Base-by-base conservation (phyloP, 225 moss, liverwort and hornwort genomes). In the Marchantia paleacea region DNA sequence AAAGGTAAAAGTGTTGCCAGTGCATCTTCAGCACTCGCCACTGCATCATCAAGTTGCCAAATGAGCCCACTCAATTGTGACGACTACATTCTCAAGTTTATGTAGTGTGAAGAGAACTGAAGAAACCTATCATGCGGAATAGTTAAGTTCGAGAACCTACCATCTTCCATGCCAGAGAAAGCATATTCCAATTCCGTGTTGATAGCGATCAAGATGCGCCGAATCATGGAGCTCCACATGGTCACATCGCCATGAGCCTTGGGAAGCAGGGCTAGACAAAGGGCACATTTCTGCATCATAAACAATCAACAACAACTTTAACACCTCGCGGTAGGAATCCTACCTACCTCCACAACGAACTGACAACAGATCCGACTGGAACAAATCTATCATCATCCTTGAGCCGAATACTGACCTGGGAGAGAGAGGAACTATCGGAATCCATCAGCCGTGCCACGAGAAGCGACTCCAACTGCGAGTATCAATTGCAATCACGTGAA, bases 81-180 rank as follows among this genome's bases (percentile, higher is more conserved):
- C 5, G 55, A 50, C 15, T 0, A 14, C 19, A 48, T 29, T 51
- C n/a, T 10, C 3, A 54, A 19, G 53, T 15, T 68, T 16, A 6
- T 67, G 29, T 30, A 39, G 1, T 12, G 8, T 60, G 1, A 62
- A 62, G 22, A 62, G 24, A 24, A 50, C 57, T 55, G 29, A 75
- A 65, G 6, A 64, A 51, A 9, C 12, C 8, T 10, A 48, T 48
- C 9, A 52, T n/a, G 22, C 22, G 20, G 1, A 10, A 12, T 22
- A 10, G 72, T 1, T n/a, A 15, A 16, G 22, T 5, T 51, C 20
- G 12, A 72, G 10, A 26, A 83, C 87, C 52, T 82, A 99, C 99
- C 94, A 87, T 95, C 99, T 92, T 99, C 99, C 94, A 99, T 94
- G 85, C 99, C 95, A 79, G 90, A 88, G 82, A 99, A 99, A 29